A percentile compares a stretch with the other conserved stretches of the same genome.
Conservation (phyloP, 148 eudicot genomes). For the Camellia sinensis region DNA sequence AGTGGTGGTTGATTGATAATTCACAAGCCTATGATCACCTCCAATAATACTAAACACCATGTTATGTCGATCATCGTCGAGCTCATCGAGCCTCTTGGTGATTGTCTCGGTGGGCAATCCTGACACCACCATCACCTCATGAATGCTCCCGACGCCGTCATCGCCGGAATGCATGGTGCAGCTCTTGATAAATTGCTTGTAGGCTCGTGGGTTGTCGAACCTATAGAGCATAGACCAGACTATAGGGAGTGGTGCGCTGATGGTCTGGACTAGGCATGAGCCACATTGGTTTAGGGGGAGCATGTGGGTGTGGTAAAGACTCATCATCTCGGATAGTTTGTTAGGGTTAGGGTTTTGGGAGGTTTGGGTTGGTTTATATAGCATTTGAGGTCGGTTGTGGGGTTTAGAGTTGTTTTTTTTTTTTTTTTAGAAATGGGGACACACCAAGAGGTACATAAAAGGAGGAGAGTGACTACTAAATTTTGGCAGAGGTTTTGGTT, state of each 20-base stretch:
- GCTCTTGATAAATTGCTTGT: conserved; percentile 35
- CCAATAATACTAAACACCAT: conserved; percentile 35
- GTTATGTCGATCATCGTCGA: conserved; percentile 34
- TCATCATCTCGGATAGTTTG: conserved; percentile 20
- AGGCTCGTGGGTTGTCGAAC: conserved; percentile 50
- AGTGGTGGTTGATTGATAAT: conserved; percentile 28
- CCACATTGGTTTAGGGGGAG: conserved; percentile 37
- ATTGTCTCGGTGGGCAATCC: conserved; percentile 41
- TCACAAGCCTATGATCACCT: conserved; percentile 43
- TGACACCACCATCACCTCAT: conserved; percentile 23
- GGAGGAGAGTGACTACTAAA: no score
- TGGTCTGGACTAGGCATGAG: conserved; percentile 32
- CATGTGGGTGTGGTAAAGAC: conserved; percentile 24
- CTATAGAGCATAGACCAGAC: conserved; percentile 57
- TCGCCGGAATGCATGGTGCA: conserved; percentile 16
- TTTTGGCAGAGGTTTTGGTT: no score
- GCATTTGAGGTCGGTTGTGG: no score
- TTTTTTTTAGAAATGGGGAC: no score
- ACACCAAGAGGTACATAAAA: no score
- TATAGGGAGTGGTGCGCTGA: conserved; percentile 45
- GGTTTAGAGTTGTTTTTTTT: no score
- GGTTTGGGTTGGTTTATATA: no score
- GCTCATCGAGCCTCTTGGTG: conserved; percentile 39
- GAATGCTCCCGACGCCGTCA: conserved; percentile 25
- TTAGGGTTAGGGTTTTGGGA: no score